These are phyloP conservation scores for Saccharomycopsis sp. DNA, from an alignment of 805 yeast genomes.

Conservation along the genomic window DNA sequence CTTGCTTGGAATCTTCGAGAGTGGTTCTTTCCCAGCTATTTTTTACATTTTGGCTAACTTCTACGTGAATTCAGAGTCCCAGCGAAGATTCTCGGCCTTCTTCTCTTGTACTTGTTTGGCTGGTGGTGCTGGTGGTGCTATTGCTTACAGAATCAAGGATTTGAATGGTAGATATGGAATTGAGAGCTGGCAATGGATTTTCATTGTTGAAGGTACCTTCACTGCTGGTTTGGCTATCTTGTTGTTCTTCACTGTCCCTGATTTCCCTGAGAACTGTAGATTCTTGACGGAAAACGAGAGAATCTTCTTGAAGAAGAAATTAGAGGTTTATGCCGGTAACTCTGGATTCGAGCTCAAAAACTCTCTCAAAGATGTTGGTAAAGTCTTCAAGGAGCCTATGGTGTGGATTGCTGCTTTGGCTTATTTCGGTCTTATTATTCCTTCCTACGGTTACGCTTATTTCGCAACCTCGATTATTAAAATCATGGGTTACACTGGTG, in stretches of 20 bases:
- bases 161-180: constrained; percentile 39
- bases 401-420: constrained; percentile 51
- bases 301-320: constrained; percentile 48
- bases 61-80: constrained; percentile 59
- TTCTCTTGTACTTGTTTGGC: constrained; percentile 68
- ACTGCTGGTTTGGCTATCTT: constrained; percentile 29
- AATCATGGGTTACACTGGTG: constrained; percentile 58
- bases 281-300: constrained; percentile 48
- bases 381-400: constrained; percentile 53
- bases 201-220: constrained; percentile 42
- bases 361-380: constrained; percentile 38
- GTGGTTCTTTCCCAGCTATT: constrained; percentile 70
- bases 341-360: constrained; percentile 46
- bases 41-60: constrained; percentile 64
- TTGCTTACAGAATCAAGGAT: constrained; percentile 58
- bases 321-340: constrained; percentile 44
- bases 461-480: constrained; percentile 64
- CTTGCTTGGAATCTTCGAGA: constrained; percentile 60
- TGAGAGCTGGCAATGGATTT: constrained; percentile 47
- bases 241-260: constrained; percentile 48
- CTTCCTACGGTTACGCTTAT: constrained; percentile 72
- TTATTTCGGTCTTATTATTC: constrained; percentile 61
- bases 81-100: constrained; percentile 61
- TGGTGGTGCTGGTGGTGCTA: constrained; percentile 73
- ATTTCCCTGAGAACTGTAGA: constrained; percentile 65